These are phyloP conservation scores for Forsythia viridissima DNA, from an alignment of 257 asterid genomes.

Conservation along the genomic window DNA sequence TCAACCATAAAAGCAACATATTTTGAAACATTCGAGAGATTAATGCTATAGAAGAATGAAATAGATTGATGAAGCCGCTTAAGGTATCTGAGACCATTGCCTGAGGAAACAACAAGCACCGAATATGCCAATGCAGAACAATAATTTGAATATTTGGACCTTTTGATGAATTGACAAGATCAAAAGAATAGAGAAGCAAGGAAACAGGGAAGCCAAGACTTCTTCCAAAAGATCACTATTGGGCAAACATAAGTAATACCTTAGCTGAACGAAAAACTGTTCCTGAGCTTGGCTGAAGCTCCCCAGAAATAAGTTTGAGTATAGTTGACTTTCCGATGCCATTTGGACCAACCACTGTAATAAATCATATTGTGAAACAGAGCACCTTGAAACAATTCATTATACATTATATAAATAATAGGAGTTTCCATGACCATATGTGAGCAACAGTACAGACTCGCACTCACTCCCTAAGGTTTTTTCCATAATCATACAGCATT, in stretches of 20 bases:
- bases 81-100: conserved; percentile 1
- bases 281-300: conserved; percentile 96
- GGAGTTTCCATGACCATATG: conserved; percentile 5
- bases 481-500: conserved; percentile 12
- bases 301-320: conserved; percentile 93
- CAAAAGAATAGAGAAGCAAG: conserved; percentile 8
- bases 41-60: not conserved
- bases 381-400: conserved; percentile 6
- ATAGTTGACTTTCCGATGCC: conserved; percentile 98
- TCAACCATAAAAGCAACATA: not conserved
- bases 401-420: conserved; percentile 1
- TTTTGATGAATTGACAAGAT: not conserved
- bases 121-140: conserved; percentile 7
- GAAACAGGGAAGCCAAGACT: not conserved
- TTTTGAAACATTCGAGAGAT: not conserved
- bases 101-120: conserved; percentile 8
- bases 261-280: conserved; percentile 98
- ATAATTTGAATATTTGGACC: conserved; percentile 8
- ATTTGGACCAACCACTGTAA: conserved; percentile 98
- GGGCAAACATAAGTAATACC: conserved; percentile 46
- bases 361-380: conserved; percentile 17
- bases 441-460: too few species aligned
- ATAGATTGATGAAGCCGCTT: conserved; percentile 5
- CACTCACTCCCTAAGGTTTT: not conserved
- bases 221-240: not conserved